Conservation (phyloP, 176 grass and related monocot species). For the Ananas comosus region DNA sequence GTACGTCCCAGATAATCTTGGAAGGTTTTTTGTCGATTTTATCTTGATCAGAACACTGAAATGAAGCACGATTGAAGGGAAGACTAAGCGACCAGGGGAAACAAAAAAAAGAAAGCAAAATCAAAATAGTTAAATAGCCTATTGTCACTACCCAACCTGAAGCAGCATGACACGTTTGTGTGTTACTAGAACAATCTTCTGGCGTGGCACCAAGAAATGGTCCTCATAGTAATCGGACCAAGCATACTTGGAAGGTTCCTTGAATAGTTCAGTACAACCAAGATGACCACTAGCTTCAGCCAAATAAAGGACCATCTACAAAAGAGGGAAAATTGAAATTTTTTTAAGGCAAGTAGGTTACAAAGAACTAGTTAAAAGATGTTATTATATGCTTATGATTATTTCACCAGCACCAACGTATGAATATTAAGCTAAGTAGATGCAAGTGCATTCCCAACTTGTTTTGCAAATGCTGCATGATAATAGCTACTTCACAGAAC, state of each 20-base stretch:
- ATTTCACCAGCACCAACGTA: too few species aligned
- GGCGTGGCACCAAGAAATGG: constrained; percentile 63
- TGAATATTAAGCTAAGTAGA: too few species aligned
- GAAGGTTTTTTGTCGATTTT: constrained; percentile 92
- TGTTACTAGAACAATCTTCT: constrained; percentile 75
- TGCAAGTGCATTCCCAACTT: too few species aligned
- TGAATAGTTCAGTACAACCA: constrained; percentile 92
- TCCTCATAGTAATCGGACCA: constrained; percentile 98
- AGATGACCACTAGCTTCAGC: constrained; percentile 92
- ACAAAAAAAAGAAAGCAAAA: constrained; percentile 21
- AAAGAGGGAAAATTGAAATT: neutral
- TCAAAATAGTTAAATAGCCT: neutral
- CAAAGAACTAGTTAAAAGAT: too few species aligned
- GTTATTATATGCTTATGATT: too few species aligned
- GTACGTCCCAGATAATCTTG: constrained; percentile 95
- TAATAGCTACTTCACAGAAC: too few species aligned
- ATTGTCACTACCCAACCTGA: constrained; percentile 43
- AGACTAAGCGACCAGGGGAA: constrained; percentile 3
- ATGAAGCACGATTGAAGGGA: constrained; percentile 7
- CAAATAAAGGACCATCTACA: constrained; percentile 94
- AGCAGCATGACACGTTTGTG: constrained; percentile 88
- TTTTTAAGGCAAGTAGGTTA: too few species aligned
- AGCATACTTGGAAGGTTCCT: constrained; percentile 96
- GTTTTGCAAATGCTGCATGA: too few species aligned
- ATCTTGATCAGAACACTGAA: constrained; percentile 68